phyloP scores from a whole-genome alignment of 495 filamentous ascomycete species.

The Hypoxylon crocopeplum region DNA sequence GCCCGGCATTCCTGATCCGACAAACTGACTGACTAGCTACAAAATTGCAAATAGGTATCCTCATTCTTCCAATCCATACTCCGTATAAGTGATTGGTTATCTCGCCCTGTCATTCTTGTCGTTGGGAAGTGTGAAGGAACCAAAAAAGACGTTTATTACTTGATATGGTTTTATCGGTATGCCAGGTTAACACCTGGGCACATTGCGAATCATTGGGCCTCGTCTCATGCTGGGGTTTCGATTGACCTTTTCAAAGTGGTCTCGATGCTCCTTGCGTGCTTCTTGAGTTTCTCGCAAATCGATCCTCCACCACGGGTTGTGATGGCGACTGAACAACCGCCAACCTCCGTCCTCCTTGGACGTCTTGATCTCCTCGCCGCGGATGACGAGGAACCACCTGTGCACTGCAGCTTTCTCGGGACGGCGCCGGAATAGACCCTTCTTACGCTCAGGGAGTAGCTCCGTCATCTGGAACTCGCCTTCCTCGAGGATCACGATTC shows the following conservation, averaged over 20 bases:
- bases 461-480: conserved; percentile 33
- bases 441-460: conserved; percentile 31
- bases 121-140: too few relatives aligned
- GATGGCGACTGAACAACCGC: conserved; percentile 14
- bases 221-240: neutral
- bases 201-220: neutral
- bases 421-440: conserved; percentile 18
- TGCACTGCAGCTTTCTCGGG: neutral
- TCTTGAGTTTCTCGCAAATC: conserved; percentile 30
- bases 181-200: too few relatives aligned
- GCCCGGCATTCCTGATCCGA: too few relatives aligned
- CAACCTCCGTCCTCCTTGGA: conserved; percentile 31
- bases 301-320: conserved; percentile 36
- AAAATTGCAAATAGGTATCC: too few relatives aligned
- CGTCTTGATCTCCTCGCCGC: conserved; percentile 33
- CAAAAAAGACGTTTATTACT: too few relatives aligned
- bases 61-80: too few relatives aligned
- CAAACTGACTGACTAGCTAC: too few relatives aligned
- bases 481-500: conserved; percentile 24
- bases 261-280: conserved; percentile 19
- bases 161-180: too few relatives aligned
- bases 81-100: too few relatives aligned
- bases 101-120: too few relatives aligned
- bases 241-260: conserved; percentile 15
- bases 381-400: conserved; percentile 29